A percentile compares a stretch with the other conserved stretches of the same genome.
Evolutionary conservation across 176 grass and related monocot species (phyloP).

Genomic region (Leersia perrieri): DNA sequence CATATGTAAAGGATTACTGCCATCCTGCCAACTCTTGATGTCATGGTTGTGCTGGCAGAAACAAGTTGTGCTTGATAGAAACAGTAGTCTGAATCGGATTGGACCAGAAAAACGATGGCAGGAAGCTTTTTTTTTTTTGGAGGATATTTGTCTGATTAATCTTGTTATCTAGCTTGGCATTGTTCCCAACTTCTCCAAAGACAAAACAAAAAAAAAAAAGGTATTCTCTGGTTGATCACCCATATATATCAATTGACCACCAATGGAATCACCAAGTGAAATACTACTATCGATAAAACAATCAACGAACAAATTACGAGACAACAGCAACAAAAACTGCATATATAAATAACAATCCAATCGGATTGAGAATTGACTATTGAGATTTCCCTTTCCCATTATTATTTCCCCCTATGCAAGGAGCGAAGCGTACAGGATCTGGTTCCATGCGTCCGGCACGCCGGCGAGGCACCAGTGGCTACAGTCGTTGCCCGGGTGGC

Average conservation of each 20-base stretch:
- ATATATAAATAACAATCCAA: not conserved
- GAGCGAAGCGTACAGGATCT: slow-evolving; percentile 72
- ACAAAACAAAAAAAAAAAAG: too few species aligned
- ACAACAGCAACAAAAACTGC: not conserved
- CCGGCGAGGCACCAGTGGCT: slow-evolving; percentile 99
- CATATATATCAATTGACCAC: not conserved
- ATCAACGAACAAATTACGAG: not conserved
- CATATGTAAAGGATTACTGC: not conserved
- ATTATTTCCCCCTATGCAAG: slow-evolving; percentile 5
- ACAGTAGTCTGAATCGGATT: not conserved
- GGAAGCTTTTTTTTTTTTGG: not conserved
- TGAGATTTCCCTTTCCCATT: not conserved
- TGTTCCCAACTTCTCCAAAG: not conserved
- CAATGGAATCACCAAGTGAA: slow-evolving; percentile 17
- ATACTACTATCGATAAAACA: not conserved
- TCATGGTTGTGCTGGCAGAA: not conserved
- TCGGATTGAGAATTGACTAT: too few species aligned
- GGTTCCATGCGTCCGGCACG: slow-evolving; percentile 93
- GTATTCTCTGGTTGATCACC: not conserved
- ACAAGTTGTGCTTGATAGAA: not conserved
- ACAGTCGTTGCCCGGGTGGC: slow-evolving; percentile 76
- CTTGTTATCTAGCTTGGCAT: not conserved
- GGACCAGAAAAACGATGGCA: not conserved
- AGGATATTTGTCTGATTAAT: not conserved
- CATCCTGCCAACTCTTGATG: not conserved